These are phyloP conservation scores for Penicillium simplicissimum DNA, from an alignment of 495 filamentous ascomycete species.

Conservation along the genomic window DNA sequence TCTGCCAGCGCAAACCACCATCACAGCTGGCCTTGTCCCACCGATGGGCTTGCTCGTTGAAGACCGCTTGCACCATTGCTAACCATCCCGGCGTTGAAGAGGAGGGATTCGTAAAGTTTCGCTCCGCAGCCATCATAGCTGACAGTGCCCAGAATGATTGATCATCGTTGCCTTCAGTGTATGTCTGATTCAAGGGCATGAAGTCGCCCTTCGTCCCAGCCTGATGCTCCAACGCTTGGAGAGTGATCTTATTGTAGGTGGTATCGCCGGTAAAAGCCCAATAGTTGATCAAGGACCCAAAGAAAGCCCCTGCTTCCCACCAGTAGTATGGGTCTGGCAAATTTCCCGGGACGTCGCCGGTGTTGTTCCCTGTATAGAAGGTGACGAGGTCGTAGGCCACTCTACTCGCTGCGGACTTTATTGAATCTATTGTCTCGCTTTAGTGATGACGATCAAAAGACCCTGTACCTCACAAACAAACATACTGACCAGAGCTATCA, in stretches of 20 bases:
- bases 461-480: not conserved
- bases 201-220: constrained; percentile 65
- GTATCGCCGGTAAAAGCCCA: constrained; percentile 78
- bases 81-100: constrained; percentile 67
- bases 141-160: constrained; percentile 86
- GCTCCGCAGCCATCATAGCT: constrained; percentile 79
- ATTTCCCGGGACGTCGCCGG: constrained; percentile 70
- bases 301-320: constrained; percentile 81
- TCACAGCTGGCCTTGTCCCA: constrained; percentile 72
- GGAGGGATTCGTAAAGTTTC: constrained; percentile 62
- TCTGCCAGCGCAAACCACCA: constrained; percentile 83
- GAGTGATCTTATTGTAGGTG: constrained; percentile 68
- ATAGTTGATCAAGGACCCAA: constrained; percentile 77
- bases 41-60: constrained; percentile 70
- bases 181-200: constrained; percentile 81
- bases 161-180: constrained; percentile 78
- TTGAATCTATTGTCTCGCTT: constrained; percentile 36
- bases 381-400: constrained; percentile 45
- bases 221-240: constrained; percentile 69
- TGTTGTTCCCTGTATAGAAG: constrained; percentile 72
- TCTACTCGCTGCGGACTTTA: constrained; percentile 44
- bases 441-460: not conserved
- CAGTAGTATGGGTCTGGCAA: constrained; percentile 77
- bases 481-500: constrained; percentile 8
- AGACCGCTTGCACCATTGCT: constrained; percentile 76